Evolutionary conservation across 768 basidiomycete genomes (phyloP), one percentile per base, ranked within the genome.

Genomic region (Amanita rubescens): DNA sequence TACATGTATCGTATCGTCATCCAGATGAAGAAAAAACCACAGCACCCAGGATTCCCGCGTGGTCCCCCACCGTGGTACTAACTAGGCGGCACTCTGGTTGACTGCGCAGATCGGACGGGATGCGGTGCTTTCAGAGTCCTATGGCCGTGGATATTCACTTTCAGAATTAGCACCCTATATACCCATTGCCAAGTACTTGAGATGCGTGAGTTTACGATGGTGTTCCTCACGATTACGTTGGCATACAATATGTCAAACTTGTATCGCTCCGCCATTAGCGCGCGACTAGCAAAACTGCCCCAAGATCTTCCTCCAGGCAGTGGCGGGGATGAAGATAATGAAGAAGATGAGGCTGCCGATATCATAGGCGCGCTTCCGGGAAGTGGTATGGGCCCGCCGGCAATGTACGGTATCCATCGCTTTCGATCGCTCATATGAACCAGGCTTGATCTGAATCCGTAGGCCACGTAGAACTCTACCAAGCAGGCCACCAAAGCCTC

Each of bases 181-280:
- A 38, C n/a, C n/a, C 37, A 38, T 38, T 38, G n/a, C 12, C n/a
- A 11, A 37, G n/a, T n/a, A n/a, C n/a, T n/a, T 33, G 32, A 33
- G 32, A 33, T 33, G 12, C 12, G 12, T 6, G 7, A 33, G 35
- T 3, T 5, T 35, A n/a, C 15, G 35, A n/a, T 11, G 35, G 35
- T 35, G 35, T 11, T n/a, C 32, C 12, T 33, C 34, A 14, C 6
- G 15, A 2, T 37, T 35, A 19, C 8, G 17, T 5, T 49, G n/a
- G n/a, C n/a, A n/a, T n/a, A n/a, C n/a, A n/a, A n/a, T n/a, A 87
- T 90, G 85, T 87, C 86, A 12, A 71, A 82, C 60, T 70, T 93
- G 4, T 82, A 84, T 63, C 86, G 87, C 53, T 88, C 87, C 56
- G 82, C 92, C 9, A 75, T 95, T 55, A 79, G 79, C 57, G 82